Evolutionary conservation across 2,329 filamentous ascomycete species (phyloP).

Genomic region (Aspergillus ustus): DNA sequence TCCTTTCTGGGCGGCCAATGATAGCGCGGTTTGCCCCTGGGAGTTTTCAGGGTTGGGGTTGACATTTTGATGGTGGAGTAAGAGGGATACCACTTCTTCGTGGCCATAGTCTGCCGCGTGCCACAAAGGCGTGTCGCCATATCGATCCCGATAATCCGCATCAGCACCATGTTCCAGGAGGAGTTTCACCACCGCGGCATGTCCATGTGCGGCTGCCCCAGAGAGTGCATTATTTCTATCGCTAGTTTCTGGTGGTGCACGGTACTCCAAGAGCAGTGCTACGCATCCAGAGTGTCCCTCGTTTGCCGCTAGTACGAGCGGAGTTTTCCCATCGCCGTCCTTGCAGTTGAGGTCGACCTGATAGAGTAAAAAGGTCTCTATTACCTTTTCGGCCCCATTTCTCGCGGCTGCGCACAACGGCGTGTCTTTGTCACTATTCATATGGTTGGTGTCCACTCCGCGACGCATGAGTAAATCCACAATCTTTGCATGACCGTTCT

Average conservation of each 20-base stretch:
- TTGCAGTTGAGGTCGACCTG: not conserved
- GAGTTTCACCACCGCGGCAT: constrained; percentile 1
- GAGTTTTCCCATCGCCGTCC: not conserved
- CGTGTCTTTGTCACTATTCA: not conserved
- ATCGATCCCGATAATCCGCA: not conserved
- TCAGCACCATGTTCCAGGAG: constrained; percentile 2
- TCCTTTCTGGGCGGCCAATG: not conserved
- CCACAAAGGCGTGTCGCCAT: not conserved
- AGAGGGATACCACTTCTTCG: not conserved
- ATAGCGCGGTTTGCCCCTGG: not conserved
- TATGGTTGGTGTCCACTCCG: not conserved
- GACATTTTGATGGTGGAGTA: not conserved
- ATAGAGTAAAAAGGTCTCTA: not conserved
- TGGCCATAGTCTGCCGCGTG: not conserved
- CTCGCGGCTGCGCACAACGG: not conserved
- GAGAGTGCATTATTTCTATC: not conserved
- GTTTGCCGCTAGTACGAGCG: not conserved
- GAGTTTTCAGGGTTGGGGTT: constrained; percentile 5
- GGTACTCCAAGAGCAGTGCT: not conserved
- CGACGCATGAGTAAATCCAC: not conserved
- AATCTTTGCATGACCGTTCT: not conserved
- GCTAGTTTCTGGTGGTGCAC: not conserved
- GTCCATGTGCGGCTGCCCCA: not conserved
- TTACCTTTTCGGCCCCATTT: not conserved
- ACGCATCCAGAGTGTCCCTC: not conserved